Base-by-base conservation (phyloP, 2,329 filamentous ascomycete genomes). In the Neofusicoccum umdonicola region DNA sequence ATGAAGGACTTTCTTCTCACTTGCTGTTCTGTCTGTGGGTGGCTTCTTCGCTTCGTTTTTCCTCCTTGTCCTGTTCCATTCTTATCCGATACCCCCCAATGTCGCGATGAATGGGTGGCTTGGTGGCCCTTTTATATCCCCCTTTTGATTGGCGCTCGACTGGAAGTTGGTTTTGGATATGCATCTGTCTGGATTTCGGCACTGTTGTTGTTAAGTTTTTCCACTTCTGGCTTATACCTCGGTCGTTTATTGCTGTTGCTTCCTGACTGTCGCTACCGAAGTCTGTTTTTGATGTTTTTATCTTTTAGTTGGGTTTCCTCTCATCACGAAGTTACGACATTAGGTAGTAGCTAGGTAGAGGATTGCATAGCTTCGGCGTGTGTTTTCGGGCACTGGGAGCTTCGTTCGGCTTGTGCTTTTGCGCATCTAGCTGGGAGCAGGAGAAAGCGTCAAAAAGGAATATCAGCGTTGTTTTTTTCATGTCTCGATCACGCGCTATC, bases 291-390 rank as follows among this genome's bases (percentile, higher is more conserved):
- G 27, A 60, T 19, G 41, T 19, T 22, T 47, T 47, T 35, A 34
- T 45, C 22, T 44, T 17, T 45, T 45, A 35, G 35, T 31, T 60
- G 56, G 56, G 39, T 45, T 47, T 47, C 56, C 56, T 58, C 39
- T 58, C 39, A 44, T 58, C 42, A 60, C 56, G 56, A 60, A 47
- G 56, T 60, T 47, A 60, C 56, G 56, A 60, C 56, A 47, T 27
- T 60, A 60, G 56, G 31, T 60, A 60, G 56, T 47, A 60, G 56
- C 56, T 60, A 60, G 41, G 56, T 60, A 60, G 56, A 60, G 56
- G 56, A 60, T 60, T 60, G 56, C 56, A 60, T 60, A 47, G 56
- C 56, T 60, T 45, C 42, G 56, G 56, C 56, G 56, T 19, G 50
- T 60, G 42, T 60, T 60, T 56, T 58, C 15, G 39, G 54, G 13